These are phyloP conservation scores for Exophiala sideris DNA, from an alignment of 2,329 filamentous ascomycete species.

Conservation along the genomic window DNA sequence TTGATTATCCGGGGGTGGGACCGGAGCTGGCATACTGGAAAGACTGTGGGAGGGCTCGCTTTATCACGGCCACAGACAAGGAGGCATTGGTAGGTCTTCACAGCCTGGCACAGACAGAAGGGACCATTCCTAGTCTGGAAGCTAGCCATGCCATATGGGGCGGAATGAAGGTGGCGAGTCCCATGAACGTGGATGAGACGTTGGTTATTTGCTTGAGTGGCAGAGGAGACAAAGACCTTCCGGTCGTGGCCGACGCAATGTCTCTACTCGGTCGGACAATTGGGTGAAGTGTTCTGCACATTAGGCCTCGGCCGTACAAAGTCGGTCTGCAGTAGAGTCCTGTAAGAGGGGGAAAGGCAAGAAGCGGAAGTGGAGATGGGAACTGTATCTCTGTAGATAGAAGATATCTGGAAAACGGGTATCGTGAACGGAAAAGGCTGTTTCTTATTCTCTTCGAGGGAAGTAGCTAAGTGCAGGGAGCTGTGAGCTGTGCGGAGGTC, in stretches of 20 bases:
- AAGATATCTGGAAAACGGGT: neutral
- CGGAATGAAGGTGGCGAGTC: conserved; percentile 85
- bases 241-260: conserved; percentile 87
- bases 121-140: conserved; percentile 95
- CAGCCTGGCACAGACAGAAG: conserved; percentile 82
- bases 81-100: conserved; percentile 86
- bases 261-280: neutral
- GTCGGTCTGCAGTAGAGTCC: neutral
- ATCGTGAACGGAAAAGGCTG: neutral
- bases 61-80: conserved; percentile 86
- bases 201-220: conserved; percentile 92
- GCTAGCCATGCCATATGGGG: conserved; percentile 89
- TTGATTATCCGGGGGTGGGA: conserved; percentile 95
- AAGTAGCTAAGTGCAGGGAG: neutral
- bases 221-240: conserved; percentile 95
- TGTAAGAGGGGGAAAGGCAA: neutral
- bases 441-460: neutral
- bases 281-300: neutral
- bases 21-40: conserved; percentile 93
- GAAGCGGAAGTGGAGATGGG: neutral
- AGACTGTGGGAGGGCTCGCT: conserved; percentile 79
- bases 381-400: neutral
- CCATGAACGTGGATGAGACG: conserved; percentile 77
- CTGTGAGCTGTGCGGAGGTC: too few relatives aligned
- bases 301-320: neutral